These are phyloP conservation scores for Saitozyma sp. DNA, from an alignment of 768 basidiomycete species.

Conservation along the genomic window DNA sequence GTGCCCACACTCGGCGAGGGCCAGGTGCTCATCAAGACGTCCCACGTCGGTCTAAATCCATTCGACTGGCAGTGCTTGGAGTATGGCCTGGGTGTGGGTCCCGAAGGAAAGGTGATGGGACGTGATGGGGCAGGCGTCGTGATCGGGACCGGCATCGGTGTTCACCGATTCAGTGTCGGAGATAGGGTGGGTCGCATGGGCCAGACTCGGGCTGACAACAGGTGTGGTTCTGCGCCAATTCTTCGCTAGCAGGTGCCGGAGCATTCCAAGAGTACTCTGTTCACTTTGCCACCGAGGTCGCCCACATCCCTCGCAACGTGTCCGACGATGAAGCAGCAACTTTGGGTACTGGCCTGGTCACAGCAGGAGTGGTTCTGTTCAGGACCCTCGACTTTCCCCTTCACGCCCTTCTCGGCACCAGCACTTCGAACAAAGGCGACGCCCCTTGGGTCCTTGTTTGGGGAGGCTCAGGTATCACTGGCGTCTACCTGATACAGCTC, in stretches of 20 bases:
- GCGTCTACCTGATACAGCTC: slow-evolving; percentile 53
- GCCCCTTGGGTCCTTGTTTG: slow-evolving; percentile 31
- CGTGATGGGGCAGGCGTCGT: slow-evolving; percentile 33
- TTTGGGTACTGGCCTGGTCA: slow-evolving; percentile 36
- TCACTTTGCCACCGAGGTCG: slow-evolving; percentile 30
- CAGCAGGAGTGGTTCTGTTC: slow-evolving; percentile 36
- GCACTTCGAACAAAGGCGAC: neutral
- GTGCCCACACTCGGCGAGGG: slow-evolving; percentile 9
- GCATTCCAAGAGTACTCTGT: slow-evolving; percentile 44
- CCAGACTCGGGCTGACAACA: neutral
- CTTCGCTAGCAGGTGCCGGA: slow-evolving; percentile 18
- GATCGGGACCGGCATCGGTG: slow-evolving; percentile 19
- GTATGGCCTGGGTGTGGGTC: slow-evolving; percentile 21
- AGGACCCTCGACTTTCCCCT: slow-evolving; percentile 20
- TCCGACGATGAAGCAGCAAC: slow-evolving; percentile 30
- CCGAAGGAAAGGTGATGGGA: slow-evolving; percentile 34
- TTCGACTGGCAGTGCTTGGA: slow-evolving; percentile 39
- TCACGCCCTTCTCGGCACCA: neutral
- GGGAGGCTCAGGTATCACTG: slow-evolving; percentile 36
- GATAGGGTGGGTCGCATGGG: slow-evolving; percentile 26
- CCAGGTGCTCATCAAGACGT: slow-evolving; percentile 30
- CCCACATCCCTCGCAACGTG: slow-evolving; percentile 25
- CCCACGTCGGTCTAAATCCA: slow-evolving; percentile 31
- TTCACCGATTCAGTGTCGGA: slow-evolving; percentile 22
- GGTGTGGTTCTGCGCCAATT: slow-evolving; percentile 45